phyloP scores from a whole-genome alignment of 2,329 filamentous ascomycete species.

The Calycina herbarum region DNA sequence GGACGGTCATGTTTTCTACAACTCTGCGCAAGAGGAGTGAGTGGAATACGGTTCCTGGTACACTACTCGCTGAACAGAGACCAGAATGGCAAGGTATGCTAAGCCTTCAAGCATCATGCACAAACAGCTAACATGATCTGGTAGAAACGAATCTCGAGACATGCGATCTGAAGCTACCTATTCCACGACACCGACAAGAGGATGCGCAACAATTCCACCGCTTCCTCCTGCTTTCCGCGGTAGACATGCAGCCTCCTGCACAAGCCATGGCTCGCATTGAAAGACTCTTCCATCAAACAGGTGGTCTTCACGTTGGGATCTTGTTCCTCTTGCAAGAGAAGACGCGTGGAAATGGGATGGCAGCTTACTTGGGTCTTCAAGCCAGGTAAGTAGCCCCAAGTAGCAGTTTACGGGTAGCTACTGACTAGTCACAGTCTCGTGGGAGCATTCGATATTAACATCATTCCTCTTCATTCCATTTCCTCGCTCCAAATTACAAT shows the following conservation, averaged over 20 bases:
- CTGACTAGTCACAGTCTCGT: constrained; percentile 29
- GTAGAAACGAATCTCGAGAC: constrained; percentile 32
- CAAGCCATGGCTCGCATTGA: constrained; percentile 34
- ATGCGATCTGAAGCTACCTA: constrained; percentile 35
- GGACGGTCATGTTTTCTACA: constrained; percentile 36
- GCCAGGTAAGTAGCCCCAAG: constrained; percentile 25
- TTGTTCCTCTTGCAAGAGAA: constrained; percentile 36
- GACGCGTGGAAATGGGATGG: constrained; percentile 25
- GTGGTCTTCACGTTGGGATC: constrained; percentile 35
- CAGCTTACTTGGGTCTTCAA: constrained; percentile 35
- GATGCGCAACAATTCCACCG: constrained; percentile 25
- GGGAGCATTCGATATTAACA: constrained; percentile 32
- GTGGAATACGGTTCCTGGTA: constrained; percentile 33
- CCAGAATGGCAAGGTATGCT: constrained; percentile 37
- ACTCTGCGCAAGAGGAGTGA: constrained; percentile 35
- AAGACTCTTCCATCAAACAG: constrained; percentile 35
- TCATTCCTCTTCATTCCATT: constrained; percentile 32
- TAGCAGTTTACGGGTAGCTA: not conserved
- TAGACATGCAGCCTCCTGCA: constrained; percentile 24
- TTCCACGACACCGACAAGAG: constrained; percentile 19
- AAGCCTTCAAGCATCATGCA: not conserved
- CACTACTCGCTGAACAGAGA: constrained; percentile 26
- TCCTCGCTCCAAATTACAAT: constrained; percentile 29
- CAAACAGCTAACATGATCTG: not conserved
- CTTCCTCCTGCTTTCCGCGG: constrained; percentile 34